Percentiles rank a stretch among this genome's conserved stretches.
Conservation (phyloP, 352 stramenopile species). For the Globisporangium heterothallicum region DNA sequence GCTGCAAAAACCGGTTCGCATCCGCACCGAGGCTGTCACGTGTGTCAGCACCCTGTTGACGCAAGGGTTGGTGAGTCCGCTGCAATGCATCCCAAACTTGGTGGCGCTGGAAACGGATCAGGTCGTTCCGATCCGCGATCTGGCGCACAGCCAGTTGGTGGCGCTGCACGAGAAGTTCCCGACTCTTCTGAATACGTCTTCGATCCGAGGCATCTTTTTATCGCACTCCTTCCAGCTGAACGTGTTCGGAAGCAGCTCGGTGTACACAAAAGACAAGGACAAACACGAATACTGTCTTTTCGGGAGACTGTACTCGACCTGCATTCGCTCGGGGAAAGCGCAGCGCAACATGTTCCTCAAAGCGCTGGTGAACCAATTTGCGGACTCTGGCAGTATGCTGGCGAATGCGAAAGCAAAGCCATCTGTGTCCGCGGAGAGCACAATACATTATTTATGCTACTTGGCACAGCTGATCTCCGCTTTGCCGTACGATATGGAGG, state of each 20-base stretch:
- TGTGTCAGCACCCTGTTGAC: constrained; percentile 66
- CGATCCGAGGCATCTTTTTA: constrained; percentile 52
- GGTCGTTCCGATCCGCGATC: constrained; percentile 53
- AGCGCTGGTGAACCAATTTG: constrained; percentile 70
- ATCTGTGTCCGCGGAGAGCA: constrained; percentile 5
- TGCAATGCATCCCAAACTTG: constrained; percentile 72
- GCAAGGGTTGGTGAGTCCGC: constrained; percentile 71
- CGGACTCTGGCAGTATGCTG: constrained; percentile 40
- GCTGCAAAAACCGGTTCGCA: constrained; percentile 44
- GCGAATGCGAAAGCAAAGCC: constrained; percentile 2
- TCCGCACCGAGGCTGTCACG: constrained; percentile 62
- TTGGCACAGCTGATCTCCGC: constrained; percentile 57
- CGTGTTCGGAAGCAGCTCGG: constrained; percentile 40
- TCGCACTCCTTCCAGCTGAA: constrained; percentile 68
- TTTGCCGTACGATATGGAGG: constrained; percentile 74
- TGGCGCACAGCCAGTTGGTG: constrained; percentile 60
- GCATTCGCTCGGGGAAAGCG: constrained; percentile 35
- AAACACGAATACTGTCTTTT: constrained; percentile 69
- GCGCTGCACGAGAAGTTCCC: constrained; percentile 56
- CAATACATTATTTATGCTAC: constrained; percentile 74
- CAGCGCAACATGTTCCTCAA: constrained; percentile 57
- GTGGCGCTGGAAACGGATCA: constrained; percentile 79
- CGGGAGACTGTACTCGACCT: constrained; percentile 63
- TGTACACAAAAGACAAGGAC: constrained; percentile 60
- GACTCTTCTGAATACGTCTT: constrained; percentile 40